Evolutionary conservation across 1,139 yeast genomes (phyloP).

Genomic region (Diutina pseudorugosa): DNA sequence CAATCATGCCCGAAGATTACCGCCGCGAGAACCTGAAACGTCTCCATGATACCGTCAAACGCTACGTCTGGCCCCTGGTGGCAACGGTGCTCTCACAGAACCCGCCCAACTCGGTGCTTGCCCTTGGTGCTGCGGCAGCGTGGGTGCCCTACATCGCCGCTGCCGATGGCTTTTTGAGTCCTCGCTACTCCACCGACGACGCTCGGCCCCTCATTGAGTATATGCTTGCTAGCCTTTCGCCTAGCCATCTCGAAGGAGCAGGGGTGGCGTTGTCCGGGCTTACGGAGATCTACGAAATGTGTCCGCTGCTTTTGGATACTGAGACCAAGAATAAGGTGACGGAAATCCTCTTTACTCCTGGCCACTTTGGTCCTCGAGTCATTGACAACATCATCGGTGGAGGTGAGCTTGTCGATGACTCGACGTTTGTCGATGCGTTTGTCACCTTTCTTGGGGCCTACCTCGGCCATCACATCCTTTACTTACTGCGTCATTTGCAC

Average conservation of each 20-base stretch:
- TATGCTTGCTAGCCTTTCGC: neutral
- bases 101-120: neutral
- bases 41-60: neutral
- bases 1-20: neutral
- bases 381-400: slow-evolving; percentile 13
- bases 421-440: slow-evolving; percentile 34
- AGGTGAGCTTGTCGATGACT: slow-evolving; percentile 17
- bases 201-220: neutral
- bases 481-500: slow-evolving; percentile 33
- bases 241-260: neutral
- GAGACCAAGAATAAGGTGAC: slow-evolving; percentile 14
- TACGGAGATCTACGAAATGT: slow-evolving; percentile 35
- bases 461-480: slow-evolving; percentile 39
- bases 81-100: neutral
- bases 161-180: neutral
- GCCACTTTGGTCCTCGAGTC: slow-evolving; percentile 27
- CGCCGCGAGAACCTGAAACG: neutral
- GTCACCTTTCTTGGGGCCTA: slow-evolving; percentile 40
- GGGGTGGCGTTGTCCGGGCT: slow-evolving; percentile 14
- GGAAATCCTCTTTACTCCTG: slow-evolving; percentile 19
- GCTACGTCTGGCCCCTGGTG: neutral
- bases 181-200: neutral
- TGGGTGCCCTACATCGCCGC: neutral
- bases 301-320: slow-evolving; percentile 26
- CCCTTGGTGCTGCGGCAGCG: neutral